Conservation (phyloP, 495 filamentous ascomycete species). For the Staphylotrichum longicolle region DNA sequence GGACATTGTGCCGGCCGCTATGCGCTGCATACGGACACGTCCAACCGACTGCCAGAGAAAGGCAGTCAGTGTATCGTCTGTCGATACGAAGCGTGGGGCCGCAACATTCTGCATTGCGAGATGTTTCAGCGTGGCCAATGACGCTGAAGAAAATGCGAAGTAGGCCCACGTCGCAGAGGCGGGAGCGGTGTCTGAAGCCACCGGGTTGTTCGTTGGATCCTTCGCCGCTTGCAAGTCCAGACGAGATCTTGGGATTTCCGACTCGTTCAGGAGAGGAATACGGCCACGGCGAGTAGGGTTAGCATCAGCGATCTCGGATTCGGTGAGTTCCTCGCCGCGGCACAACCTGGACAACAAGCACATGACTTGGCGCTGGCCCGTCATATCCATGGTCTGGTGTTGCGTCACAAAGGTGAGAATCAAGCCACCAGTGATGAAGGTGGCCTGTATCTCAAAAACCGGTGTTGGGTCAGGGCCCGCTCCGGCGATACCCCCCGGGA, state of each 20-base stretch:
- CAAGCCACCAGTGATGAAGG: conserved; percentile 50
- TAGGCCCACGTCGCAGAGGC: conserved; percentile 38
- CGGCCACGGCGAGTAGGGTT: conserved; percentile 45
- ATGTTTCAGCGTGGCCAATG: conserved; percentile 43
- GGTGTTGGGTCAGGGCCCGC: conserved; percentile 21
- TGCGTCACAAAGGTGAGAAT: conserved; percentile 49
- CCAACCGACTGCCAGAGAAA: conserved; percentile 53
- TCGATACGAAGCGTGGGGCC: conserved; percentile 35
- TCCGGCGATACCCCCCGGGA: conserved; percentile 31
- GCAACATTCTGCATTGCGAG: conserved; percentile 34
- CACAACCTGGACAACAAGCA: conserved; percentile 55
- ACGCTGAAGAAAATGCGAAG: conserved; percentile 38
- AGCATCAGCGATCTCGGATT: conserved; percentile 44
- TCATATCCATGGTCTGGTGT: conserved; percentile 55
- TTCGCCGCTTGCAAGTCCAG: conserved; percentile 38
- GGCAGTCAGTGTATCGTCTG: conserved; percentile 53
- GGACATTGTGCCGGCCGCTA: conserved; percentile 28
- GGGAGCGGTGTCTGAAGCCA: too few relatives aligned
- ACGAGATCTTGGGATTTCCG: conserved; percentile 34
- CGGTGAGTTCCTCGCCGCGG: conserved; percentile 43
- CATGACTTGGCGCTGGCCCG: conserved; percentile 51
- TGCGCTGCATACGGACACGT: conserved; percentile 43
- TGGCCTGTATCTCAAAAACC: conserved; percentile 54
- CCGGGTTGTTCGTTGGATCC: background rate
- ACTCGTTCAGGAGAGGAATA: conserved; percentile 44